Percentiles rank a stretch among this genome's conserved stretches.
phyloP scores from a whole-genome alignment of 1,139 yeast species.

The Pichia sp. region DNA sequence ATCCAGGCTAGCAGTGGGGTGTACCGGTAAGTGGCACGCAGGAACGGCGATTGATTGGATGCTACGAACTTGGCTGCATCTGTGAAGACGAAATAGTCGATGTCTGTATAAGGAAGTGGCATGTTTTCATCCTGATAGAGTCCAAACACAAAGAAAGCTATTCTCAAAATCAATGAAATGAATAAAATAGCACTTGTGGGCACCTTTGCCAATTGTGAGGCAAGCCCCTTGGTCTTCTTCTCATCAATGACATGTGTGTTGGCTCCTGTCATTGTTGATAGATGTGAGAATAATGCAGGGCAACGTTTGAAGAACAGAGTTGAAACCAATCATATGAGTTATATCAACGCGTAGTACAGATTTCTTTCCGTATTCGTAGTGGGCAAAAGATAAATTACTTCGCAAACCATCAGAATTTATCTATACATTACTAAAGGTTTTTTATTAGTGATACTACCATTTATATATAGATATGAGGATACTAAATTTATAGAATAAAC shows the following conservation, averaged over 20 bases:
- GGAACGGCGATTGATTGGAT: slow-evolving; percentile 66
- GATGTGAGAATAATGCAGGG: not conserved
- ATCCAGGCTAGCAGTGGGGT: slow-evolving; percentile 89
- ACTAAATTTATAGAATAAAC: slow-evolving; percentile 10
- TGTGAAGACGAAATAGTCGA: slow-evolving; percentile 87
- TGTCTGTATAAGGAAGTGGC: slow-evolving; percentile 85
- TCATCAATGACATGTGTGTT: not conserved
- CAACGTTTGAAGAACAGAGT: no score
- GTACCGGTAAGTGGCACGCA: slow-evolving; percentile 84
- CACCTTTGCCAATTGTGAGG: not conserved
- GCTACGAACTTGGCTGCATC: slow-evolving; percentile 82
- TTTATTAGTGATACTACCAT: slow-evolving; percentile 14
- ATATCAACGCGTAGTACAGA: not conserved
- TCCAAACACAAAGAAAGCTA: slow-evolving; percentile 75
- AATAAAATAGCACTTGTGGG: slow-evolving; percentile 16
- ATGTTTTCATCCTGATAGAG: slow-evolving; percentile 78
- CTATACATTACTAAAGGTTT: slow-evolving; percentile 13
- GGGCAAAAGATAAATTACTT: not conserved
- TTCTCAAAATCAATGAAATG: slow-evolving; percentile 34
- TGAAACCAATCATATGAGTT: no score
- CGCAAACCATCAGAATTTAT: not conserved
- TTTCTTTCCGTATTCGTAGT: not conserved
- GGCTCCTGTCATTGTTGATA: not conserved
- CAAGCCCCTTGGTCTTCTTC: not conserved
- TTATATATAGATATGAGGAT: slow-evolving; percentile 7